Evolutionary conservation across 2,329 filamentous ascomycete genomes (phyloP), one percentile per base, ranked within the genome.

Genomic region (Nemania serpens): DNA sequence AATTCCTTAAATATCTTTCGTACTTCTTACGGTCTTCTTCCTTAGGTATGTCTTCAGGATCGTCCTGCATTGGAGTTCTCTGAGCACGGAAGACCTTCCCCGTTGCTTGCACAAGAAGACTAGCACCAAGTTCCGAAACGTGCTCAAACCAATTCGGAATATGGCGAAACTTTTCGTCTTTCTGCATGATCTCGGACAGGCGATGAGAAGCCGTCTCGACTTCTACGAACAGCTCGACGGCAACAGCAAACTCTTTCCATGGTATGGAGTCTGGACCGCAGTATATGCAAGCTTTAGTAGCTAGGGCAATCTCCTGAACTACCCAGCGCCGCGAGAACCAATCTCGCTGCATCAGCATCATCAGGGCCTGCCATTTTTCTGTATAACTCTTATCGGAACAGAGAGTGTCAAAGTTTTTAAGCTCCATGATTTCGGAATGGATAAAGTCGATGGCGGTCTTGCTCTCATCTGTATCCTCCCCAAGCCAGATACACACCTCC

Each of bases 321-420:
- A 80, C 74, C 78, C 77, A 79, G 0, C 77, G 72, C 3, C 76
- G 68, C 45, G 71, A 75, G 59, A 78, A 78, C 72, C 77, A 80
- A 2, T 68, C 66, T 9, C 76, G 66, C 50, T 75, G 68, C 68
- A 80, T 78, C 2, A 79, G 61, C 6, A 63, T 56, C 2, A 76
- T 62, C 0, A 80, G 51, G 0, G 73, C 68, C 2, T 61, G 47
- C 78, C 72, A 71, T 57, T 76, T 71, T 0, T 34, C 52, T 13
- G 20, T 46, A 29, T 45, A 48, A 34, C 45, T 22, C 45, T 34
- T 39, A n/a, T 55, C 17, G 25, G 52, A 46, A 65, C 47, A 60
- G 71, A n/a, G 72, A 61, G 7, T 18, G 42, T 77, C 74, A 45
- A 77, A 74, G 22, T 74, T 62, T 39, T 70, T 56, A 7, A 78